Evolutionary conservation across 352 stramenopile species (phyloP).

Genomic region (Globisporangium perplexum): DNA sequence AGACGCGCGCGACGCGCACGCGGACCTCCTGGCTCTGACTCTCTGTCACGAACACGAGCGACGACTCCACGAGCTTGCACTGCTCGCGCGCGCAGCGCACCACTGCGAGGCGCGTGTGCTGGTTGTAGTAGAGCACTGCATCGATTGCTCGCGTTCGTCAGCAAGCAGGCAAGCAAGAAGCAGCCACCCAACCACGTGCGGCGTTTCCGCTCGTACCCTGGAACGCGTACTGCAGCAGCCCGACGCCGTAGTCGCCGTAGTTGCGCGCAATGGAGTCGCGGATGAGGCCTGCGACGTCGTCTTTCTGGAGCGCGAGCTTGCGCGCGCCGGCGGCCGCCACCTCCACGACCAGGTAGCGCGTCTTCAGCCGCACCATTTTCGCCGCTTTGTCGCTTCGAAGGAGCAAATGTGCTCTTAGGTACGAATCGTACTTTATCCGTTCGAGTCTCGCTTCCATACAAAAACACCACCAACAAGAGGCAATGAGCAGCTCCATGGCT

Average conservation of each 20-base stretch:
- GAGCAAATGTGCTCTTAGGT: too few relatives aligned
- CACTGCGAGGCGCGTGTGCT: constrained; percentile 40
- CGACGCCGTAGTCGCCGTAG: constrained; percentile 65
- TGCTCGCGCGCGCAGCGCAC: constrained; percentile 64
- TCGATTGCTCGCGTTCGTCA: not conserved
- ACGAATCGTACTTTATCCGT: not conserved
- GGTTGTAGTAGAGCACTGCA: constrained; percentile 62
- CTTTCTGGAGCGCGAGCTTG: constrained; percentile 48
- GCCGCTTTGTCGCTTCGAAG: too few relatives aligned
- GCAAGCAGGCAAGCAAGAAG: too few relatives aligned
- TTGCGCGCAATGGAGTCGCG: constrained; percentile 59
- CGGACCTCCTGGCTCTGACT: constrained; percentile 51
- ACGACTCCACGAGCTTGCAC: constrained; percentile 70
- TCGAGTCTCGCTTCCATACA: not conserved
- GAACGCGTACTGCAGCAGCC: constrained; percentile 70
- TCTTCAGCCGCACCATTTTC: constrained; percentile 74
- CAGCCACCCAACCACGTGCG: too few relatives aligned
- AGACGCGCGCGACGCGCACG: constrained; percentile 58
- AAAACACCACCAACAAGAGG: not conserved
- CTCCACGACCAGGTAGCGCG: constrained; percentile 67
- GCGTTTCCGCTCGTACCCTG: constrained; percentile 39
- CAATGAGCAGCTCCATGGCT: constrained; percentile 21
- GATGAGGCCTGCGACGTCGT: constrained; percentile 49
- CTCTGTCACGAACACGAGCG: constrained; percentile 66
- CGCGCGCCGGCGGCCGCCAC: constrained; percentile 22